Conservation (phyloP, 1,284 basidiomycete species). For the Somion occarium region DNA sequence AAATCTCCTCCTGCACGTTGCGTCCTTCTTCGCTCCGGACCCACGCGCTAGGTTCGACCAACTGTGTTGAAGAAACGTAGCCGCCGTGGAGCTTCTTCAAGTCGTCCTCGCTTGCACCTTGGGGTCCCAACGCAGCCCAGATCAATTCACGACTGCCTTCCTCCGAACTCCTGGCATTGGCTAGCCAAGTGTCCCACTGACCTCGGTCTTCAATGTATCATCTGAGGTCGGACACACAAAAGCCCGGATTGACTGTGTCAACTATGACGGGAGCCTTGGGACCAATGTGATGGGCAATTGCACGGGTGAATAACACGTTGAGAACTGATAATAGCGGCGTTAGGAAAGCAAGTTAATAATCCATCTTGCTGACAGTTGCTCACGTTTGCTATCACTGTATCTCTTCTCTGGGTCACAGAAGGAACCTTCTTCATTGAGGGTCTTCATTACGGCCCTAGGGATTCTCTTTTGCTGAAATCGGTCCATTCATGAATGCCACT, state of each 20-base stretch:
- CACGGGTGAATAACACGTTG: conserved; percentile 13
- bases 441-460: conserved; percentile 19
- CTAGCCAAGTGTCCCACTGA: not conserved
- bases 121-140: conserved; percentile 9
- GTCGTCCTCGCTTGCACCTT: conserved; percentile 2
- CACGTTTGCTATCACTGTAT: conserved; percentile 35
- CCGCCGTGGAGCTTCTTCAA: conserved; percentile 5
- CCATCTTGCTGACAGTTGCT: too few relatives aligned
- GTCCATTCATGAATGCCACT: conserved; percentile 24
- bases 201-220: conserved; percentile 1
- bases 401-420: too few relatives aligned
- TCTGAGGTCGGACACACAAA: conserved; percentile 9
- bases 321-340: too few relatives aligned
- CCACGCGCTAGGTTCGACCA: conserved; percentile 7
- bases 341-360: too few relatives aligned
- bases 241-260: conserved; percentile 7
- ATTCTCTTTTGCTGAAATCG: conserved; percentile 16
- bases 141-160: conserved; percentile 11
- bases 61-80: conserved; percentile 1
- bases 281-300: conserved; percentile 8
- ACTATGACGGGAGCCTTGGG: conserved; percentile 5
- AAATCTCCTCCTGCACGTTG: conserved; percentile 6
- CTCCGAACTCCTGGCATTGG: conserved; percentile 6
- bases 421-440: not conserved
- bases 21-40: conserved; percentile 7